Evolutionary conservation across 305 asterid species (phyloP).

Genomic region (Fraxinus sp.): DNA sequence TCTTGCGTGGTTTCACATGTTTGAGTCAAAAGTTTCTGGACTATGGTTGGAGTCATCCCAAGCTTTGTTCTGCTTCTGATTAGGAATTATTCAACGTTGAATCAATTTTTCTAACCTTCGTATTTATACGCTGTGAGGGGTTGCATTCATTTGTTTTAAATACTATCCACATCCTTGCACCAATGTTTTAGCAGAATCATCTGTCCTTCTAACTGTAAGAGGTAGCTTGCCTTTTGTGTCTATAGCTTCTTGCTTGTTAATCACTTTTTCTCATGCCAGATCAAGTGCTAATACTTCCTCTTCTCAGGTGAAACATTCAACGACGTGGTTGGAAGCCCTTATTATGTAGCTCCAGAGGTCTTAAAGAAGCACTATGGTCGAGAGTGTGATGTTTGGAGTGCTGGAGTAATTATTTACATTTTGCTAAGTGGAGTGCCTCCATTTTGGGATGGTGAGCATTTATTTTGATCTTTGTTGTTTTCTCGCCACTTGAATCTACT

Average conservation of each 20-base stretch:
- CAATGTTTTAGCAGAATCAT: neutral
- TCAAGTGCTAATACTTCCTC: neutral
- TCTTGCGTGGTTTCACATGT: neutral
- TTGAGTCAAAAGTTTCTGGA: neutral
- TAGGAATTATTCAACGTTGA: neutral
- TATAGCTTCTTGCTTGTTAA: neutral
- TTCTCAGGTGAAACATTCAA: conserved; percentile 15
- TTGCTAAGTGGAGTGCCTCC: conserved; percentile 17
- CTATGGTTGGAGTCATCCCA: neutral
- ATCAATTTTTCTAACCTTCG: neutral
- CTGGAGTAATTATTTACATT: conserved; percentile 26
- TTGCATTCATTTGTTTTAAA: neutral
- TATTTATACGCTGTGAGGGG: neutral
- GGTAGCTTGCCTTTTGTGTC: neutral
- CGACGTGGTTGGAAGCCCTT: conserved; percentile 26
- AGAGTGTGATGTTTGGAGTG: conserved; percentile 26
- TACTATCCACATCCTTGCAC: neutral
- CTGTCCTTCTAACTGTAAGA: neutral
- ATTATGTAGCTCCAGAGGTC: conserved; percentile 26
- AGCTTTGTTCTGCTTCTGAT: neutral
- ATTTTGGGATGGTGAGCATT: conserved; percentile 20
- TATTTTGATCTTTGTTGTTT: conserved; percentile 1
- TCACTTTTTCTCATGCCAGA: neutral
- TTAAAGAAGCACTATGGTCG: conserved; percentile 19
- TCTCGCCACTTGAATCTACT: neutral